Evolutionary conservation across 2,329 filamentous ascomycete species (phyloP), one percentile per base, ranked within the genome.

Genomic region (Allantophomopsis cytisporea): DNA sequence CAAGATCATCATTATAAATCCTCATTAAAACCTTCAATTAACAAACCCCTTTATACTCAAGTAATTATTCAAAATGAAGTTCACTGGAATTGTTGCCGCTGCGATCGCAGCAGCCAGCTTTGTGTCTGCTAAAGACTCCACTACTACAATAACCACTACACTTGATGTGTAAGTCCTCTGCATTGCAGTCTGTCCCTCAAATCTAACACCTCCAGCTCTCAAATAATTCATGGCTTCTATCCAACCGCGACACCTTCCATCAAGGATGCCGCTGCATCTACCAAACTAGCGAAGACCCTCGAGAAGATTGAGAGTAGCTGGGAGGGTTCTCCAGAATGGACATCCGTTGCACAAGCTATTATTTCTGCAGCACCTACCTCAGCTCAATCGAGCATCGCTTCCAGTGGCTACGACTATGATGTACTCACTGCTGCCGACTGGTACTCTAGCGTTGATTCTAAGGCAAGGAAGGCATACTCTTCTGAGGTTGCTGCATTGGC

Each of bases 391-490:
- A 45, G 44, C 4, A 39, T 48, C 21, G 21, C n/a, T 2, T 35
- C 37, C 10, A 42, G 37, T 7, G 47, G 46, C 6, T 50, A 40
- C 13, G 0, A n/a, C 2, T 49, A 45, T 14, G 14, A 21, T 0
- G 30, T 41, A 2, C 13, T 52, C 10, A 46, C 40, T 2, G 39
- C 42, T 2, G 37, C 45, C 35, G 35, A 31, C 2, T 52, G 49
- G 50, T 52, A 48, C 28, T 47, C 44, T 7, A 50, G 50, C 39
- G 41, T 33, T 14, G 48, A 47, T 3, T 45, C 46, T 0, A 33
- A 42, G 12, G 40, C 39, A 2, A 42, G 49, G 33, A 51, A 45
- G 8, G 49, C 44, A 28, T 28, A 51, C 2, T 36, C 18, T 16
- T 41, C 34, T 13, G 40, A 52, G 17, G 31, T 43, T 23, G 41